Percentiles rank a stretch among this genome's conserved stretches.
phyloP scores from a whole-genome alignment of 2,329 filamentous ascomycete species.

The Allantophomopsis cytisporea region DNA sequence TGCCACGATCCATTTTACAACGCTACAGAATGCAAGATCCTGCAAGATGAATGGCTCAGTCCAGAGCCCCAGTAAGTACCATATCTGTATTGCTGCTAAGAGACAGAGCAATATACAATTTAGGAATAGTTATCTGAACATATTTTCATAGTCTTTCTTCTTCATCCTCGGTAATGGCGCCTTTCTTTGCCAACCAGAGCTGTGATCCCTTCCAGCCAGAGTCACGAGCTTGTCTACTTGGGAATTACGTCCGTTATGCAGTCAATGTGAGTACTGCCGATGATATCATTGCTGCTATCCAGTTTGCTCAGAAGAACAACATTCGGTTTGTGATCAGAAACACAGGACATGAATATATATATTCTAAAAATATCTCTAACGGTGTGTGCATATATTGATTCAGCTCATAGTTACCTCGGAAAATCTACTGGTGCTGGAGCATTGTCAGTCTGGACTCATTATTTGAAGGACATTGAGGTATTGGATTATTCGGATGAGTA shows the following conservation, averaged over 20 bases:
- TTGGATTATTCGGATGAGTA: constrained; percentile 22
- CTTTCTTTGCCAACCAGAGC: constrained; percentile 23
- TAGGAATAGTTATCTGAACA: too few species aligned
- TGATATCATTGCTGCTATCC: constrained; percentile 18
- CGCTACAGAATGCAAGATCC: constrained; percentile 5
- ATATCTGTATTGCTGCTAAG: neutral
- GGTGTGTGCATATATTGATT: neutral
- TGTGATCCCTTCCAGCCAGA: constrained; percentile 19
- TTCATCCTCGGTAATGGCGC: constrained; percentile 25
- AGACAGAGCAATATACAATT: constrained; percentile 13
- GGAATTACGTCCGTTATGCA: constrained; percentile 21
- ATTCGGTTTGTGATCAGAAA: constrained; percentile 35
- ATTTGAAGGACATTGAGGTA: constrained; percentile 30
- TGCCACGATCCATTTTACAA: constrained; percentile 12
- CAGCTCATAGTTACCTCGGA: constrained; percentile 28
- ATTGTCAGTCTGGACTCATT: constrained; percentile 41
- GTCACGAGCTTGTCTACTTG: constrained; percentile 21
- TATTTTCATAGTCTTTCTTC: constrained; percentile 6
- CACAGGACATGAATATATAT: constrained; percentile 35
- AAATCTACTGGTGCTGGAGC: constrained; percentile 48
- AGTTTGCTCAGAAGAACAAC: constrained; percentile 21
- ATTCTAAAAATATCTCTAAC: neutral
- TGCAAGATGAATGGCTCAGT: constrained; percentile 18
- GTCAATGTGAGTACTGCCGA: constrained; percentile 11
- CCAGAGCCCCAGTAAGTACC: constrained; percentile 21